Conservation (phyloP, 179 eudicot species). For the Spinacia oleracea region DNA sequence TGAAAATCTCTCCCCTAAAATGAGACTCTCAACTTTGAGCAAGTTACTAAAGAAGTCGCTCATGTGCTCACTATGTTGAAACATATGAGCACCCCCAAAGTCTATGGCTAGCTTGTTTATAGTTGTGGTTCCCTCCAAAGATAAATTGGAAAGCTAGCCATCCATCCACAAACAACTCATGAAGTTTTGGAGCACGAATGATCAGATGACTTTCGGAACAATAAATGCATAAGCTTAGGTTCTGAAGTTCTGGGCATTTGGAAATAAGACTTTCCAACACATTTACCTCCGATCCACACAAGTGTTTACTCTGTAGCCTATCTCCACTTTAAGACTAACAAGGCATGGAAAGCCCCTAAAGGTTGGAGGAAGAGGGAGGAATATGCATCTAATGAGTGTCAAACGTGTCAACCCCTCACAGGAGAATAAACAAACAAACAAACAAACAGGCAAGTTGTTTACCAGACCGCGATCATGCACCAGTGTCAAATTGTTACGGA, state of each 20-base stretch:
- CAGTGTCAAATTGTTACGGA: no score
- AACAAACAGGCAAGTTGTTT: no score
- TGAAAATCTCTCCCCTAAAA: no score
- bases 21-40: not conserved
- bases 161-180: not conserved
- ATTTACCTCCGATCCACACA: not conserved
- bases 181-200: constrained; percentile 5
- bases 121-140: not conserved
- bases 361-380: not conserved
- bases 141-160: not conserved
- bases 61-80: not conserved
- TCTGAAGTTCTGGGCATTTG: constrained; percentile 8
- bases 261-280: not conserved
- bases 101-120: not conserved
- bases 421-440: not conserved
- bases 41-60: not conserved
- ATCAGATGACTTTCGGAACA: no score
- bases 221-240: not conserved
- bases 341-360: constrained; percentile 13
- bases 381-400: not conserved
- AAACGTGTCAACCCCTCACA: not conserved
- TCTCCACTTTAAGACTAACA: not conserved
- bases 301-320: no score
- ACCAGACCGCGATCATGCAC: no score
- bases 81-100: no score